These are phyloP conservation scores for Debaryomyces prosopidis DNA, from an alignment of 805 yeast species.

Conservation along the genomic window DNA sequence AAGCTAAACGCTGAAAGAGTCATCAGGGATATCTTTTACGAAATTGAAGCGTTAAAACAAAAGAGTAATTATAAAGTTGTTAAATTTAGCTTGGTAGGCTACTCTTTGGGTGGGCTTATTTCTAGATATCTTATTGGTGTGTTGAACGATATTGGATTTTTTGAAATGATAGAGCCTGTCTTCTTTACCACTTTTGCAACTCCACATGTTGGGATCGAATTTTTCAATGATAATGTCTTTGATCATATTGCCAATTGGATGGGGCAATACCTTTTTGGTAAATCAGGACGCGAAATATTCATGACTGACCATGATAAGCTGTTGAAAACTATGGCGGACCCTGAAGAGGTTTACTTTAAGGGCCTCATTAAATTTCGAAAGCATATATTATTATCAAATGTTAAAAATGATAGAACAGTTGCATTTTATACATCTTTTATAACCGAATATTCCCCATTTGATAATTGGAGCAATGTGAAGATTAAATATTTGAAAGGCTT, in stretches of 20 bases:
- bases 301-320: slow-evolving; percentile 42
- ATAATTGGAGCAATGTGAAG: slow-evolving; percentile 48
- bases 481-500: slow-evolving; percentile 49
- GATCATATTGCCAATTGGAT: slow-evolving; percentile 31
- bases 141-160: slow-evolving; percentile 33
- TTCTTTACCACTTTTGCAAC: slow-evolving; percentile 45
- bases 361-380: slow-evolving; percentile 61
- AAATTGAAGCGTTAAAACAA: slow-evolving; percentile 37
- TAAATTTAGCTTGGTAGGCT: slow-evolving; percentile 80
- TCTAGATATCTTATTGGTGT: slow-evolving; percentile 77
- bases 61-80: slow-evolving; percentile 41
- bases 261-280: slow-evolving; percentile 39
- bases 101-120: slow-evolving; percentile 86
- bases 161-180: slow-evolving; percentile 35
- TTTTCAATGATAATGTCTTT: slow-evolving; percentile 32
- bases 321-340: slow-evolving; percentile 55
- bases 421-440: slow-evolving; percentile 84
- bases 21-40: slow-evolving; percentile 38
- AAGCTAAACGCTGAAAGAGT: slow-evolving; percentile 35
- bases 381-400: slow-evolving; percentile 68
- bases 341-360: slow-evolving; percentile 46
- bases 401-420: slow-evolving; percentile 81
- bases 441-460: slow-evolving; percentile 73
- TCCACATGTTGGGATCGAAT: slow-evolving; percentile 45
- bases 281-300: slow-evolving; percentile 37